Base-by-base conservation (phyloP, 306 rosid species). In the Acacia confusa region DNA sequence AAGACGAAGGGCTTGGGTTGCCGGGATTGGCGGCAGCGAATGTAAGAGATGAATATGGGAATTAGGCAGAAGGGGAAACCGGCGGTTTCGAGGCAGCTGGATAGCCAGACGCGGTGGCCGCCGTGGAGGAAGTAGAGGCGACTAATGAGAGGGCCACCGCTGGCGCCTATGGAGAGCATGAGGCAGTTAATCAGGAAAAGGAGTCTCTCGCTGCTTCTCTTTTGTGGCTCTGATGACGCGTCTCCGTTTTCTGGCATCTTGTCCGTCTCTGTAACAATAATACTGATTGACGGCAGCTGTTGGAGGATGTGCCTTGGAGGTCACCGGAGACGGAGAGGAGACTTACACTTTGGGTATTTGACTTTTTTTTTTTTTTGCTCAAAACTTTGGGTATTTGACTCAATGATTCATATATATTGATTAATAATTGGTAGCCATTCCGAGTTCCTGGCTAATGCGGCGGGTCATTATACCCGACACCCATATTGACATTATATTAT, bases 91-190 rank as follows among this genome's bases (percentile, higher is more conserved):
- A 95, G 92, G 77, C 72, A 87, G 86, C 95, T 84, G 0, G 97
- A 88, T 44, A 95, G 89, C 97, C 98, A 91, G 9, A 89, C 80
- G 20, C 97, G 90, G 0, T 91, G 85, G 65, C 98, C 98, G 14
- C 98, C 98, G n/a, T 91, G 92, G 75, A 88, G 44, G 90, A 88
- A 94, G 88, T 94, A 94, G 53, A 92, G 89, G 9, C 98, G 92
- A 87, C 87, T 86, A 13, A 91, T 83, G 1, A 94, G 68, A 2
- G 98, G 94, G 25, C 97, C 97, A 27, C 90, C 94, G 40, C 83
- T 78, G n/a, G 70, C 84, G 55, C 98, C 98, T 48, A 89, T 53
- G 6, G 87, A 63, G 22, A 92, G 72, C 1, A 94, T 28, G 25
- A 84, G 7, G 73, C 88, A 82, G 82, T 86, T 94, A 24, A 90